Conservation (phyloP, 306 rosid species). For the Cyclanthera cordifolia region DNA sequence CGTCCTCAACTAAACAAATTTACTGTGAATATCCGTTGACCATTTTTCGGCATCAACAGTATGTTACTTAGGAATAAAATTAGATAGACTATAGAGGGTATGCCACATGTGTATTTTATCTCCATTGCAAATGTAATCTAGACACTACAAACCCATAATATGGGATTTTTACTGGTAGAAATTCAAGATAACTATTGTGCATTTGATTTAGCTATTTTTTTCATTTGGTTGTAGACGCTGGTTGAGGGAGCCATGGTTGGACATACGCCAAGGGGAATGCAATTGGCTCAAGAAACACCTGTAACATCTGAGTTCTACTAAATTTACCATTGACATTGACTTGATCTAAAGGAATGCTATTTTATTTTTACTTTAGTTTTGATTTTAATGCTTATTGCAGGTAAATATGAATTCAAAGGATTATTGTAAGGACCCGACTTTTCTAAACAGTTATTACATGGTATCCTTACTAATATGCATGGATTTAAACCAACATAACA, state of each 20-base stretch:
- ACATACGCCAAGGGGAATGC: conserved; percentile 78
- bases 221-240: conserved; percentile 48
- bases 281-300: conserved; percentile 65
- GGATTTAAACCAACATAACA: too few relatives aligned
- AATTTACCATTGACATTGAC: conserved; percentile 4
- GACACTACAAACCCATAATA: background rate
- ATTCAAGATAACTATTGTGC: background rate
- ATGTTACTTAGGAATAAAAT: too few relatives aligned
- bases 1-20: too few relatives aligned
- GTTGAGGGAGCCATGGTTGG: conserved; percentile 90
- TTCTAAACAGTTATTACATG: too few relatives aligned
- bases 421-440: too few relatives aligned
- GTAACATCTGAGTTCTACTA: conserved; percentile 25
- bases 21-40: too few relatives aligned
- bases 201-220: conserved; percentile 14
- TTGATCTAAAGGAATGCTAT: conserved; percentile 1
- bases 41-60: too few relatives aligned
- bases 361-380: background rate
- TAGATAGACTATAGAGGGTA: too few relatives aligned
- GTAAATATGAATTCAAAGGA: conserved; percentile 44
- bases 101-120: background rate
- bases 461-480: too few relatives aligned
- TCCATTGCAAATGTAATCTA: background rate
- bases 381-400: conserved; percentile 27
- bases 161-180: background rate